Percentiles rank a stretch among this genome's conserved stretches.
phyloP scores from a whole-genome alignment of 2,329 filamentous ascomycete species.

The Parastagonospora avenae region DNA sequence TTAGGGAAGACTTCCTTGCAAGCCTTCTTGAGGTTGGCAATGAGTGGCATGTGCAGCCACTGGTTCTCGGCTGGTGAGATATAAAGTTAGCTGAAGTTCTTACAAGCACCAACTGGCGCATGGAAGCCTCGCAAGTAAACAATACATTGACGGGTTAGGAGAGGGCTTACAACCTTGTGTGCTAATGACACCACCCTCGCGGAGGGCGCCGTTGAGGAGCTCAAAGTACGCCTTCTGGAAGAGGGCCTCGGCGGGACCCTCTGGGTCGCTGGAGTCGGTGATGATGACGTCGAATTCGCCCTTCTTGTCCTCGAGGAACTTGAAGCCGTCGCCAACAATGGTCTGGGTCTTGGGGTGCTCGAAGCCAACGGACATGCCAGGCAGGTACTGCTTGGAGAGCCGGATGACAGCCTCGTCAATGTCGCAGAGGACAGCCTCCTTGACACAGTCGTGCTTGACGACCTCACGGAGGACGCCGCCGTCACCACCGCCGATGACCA shows the following conservation, averaged over 20 bases:
- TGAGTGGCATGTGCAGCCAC: slow-evolving; percentile 95
- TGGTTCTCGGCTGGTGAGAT: slow-evolving; percentile 84
- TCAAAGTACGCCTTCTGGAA: slow-evolving; percentile 99
- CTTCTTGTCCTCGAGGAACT: slow-evolving; percentile 96
- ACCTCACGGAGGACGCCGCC: slow-evolving; percentile 97
- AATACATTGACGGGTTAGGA: slow-evolving; percentile 43
- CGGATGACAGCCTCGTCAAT: slow-evolving; percentile 99
- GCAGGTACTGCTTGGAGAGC: slow-evolving; percentile 97
- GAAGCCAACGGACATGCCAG: slow-evolving; percentile 90
- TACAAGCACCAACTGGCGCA: slow-evolving; percentile 19
- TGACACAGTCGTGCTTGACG: slow-evolving; percentile 96
- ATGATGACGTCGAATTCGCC: slow-evolving; percentile 99
- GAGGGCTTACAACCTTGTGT: slow-evolving; percentile 99
- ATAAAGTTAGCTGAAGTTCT: slow-evolving; percentile 31
- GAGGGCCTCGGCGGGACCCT: slow-evolving; percentile 92
- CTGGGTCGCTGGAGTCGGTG: slow-evolving; percentile 96
- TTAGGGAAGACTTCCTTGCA: slow-evolving; percentile 96
- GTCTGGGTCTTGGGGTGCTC: slow-evolving; percentile 91
- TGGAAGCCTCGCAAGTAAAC: slow-evolving; percentile 16
- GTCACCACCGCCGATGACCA: slow-evolving; percentile 97
- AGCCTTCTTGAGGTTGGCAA: slow-evolving; percentile 92
- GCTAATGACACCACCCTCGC: slow-evolving; percentile 96
- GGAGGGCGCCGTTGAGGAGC: slow-evolving; percentile 85
- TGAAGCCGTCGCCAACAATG: slow-evolving; percentile 96
- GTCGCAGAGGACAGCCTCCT: slow-evolving; percentile 96